Base-by-base conservation (phyloP, 2,329 filamentous ascomycete genomes). In the Ilyonectria sp. region DNA sequence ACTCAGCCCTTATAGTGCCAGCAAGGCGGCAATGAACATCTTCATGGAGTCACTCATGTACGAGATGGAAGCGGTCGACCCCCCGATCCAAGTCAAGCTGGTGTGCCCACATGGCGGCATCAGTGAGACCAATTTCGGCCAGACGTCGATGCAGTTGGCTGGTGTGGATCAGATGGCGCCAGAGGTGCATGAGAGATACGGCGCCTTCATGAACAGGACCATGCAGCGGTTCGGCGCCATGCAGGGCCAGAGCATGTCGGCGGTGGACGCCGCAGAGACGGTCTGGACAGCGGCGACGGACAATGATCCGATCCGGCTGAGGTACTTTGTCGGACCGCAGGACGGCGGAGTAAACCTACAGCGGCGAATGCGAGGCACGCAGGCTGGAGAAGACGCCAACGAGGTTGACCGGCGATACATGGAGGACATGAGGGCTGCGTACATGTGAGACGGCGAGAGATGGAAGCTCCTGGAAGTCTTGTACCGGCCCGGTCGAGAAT, bases 91-190 rank as follows among this genome's bases (percentile, higher is more conserved):
- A 43, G 57, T 59, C 35, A 56, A 72, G 57, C 56, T 62, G 44
- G 62, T 59, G 29, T 56, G 59, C 44, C 65, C 68, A 17, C 61
- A 63, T 31, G 64, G 60, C 53, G 50, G 60, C 26, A 67, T 65
- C 59, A 53, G 43, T 31, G 56, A 69, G 54, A 69, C 69, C 67
- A 71, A 59, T 37, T 65, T 64, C 60, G 44, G 47, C 33, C 56
- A 63, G 52, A 74, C 63, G 50, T 50, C 68, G 57, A 70, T 67
- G 58, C 50, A 62, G 65, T 56, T 62, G 56, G 59, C 61, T 46
- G 68, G 68, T 40, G 59, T 69, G 59, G 64, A 67, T 54, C 65
- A 65, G 57, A 74, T 73, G 61, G 68, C 67, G 59, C 67, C 66
- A 49, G 69, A 65, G 66, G 40, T 68, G 52, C 60, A 64, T 46